Base-by-base conservation (phyloP, 2,329 filamentous ascomycete species). In the Fusarium guadeloupense region DNA sequence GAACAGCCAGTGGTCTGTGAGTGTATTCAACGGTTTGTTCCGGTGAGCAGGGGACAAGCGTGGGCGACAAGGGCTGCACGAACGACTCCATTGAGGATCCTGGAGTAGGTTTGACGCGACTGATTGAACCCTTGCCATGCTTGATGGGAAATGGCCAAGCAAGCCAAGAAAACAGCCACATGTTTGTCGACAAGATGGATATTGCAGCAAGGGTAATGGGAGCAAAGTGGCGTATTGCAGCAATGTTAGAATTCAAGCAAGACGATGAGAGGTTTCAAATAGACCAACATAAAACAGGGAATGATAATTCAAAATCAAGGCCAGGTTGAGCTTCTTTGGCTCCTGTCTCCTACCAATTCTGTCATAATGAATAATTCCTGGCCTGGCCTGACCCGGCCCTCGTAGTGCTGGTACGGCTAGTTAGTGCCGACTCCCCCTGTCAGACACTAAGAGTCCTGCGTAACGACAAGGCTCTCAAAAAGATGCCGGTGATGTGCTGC, bases 151-250 rank as follows among this genome's bases (percentile, higher is more conserved):
- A 61, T 59, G 25, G 25, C 10, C 25, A 9, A 26, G n/a, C 6
- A 14, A 44, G 46, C 43, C 34, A 59, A 52, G 48, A 43, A 46
- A 35, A 59, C 45, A 42, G 54, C 46, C 47, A 58, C 42, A 40
- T 57, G 51, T 56, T 59, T 50, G 55, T 64, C 53, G 66, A 66
- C 54, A 50, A 48, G 45, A 51, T 55, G 38, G 49, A 39, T 57
- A 42, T 38, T 52, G 53, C 39, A 55, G 50, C 53, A 62, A 63
- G 59, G 47, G 53, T 47, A 52, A 54, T 58, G 31, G 34, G 44
- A 62, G 30, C 26, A 51, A 38, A 57, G 45, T 52, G 55, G 55
- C 55, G 26, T 20, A 41, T 28, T 42, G 43, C 23, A 37, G 45
- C 47, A 43, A 31, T 25, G 28, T 47, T 41, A 48, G 16, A 51